phyloP scores from a whole-genome alignment of 176 grass and related monocot species.

The Rhynchospora breviuscula region DNA sequence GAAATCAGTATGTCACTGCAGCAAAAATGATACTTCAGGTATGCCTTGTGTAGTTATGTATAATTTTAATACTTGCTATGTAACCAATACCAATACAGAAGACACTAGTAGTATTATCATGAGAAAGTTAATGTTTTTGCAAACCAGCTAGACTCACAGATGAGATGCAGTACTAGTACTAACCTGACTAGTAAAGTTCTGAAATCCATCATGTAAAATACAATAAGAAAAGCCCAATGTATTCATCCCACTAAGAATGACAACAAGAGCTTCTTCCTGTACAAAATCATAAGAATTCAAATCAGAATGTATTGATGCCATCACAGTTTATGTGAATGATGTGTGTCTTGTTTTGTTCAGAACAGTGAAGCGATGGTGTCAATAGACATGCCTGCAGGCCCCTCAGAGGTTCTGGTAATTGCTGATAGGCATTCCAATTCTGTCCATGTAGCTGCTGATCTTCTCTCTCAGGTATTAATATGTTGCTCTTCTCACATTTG shows the following conservation, averaged over 20 bases:
- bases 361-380: conserved; percentile 99
- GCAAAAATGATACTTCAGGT: conserved; percentile 99
- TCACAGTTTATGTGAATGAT: neutral
- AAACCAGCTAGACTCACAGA: neutral
- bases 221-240: neutral
- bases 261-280: neutral
- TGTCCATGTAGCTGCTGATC: conserved; percentile 87
- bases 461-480: conserved; percentile 80
- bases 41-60: conserved; percentile 6
- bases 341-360: conserved; percentile 40
- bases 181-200: neutral
- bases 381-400: conserved; percentile 94
- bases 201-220: conserved; percentile 3
- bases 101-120: neutral
- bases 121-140: neutral
- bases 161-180: neutral
- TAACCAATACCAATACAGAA: neutral
- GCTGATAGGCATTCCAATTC: conserved; percentile 77
- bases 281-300: neutral
- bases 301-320: neutral
- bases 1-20: conserved; percentile 98
- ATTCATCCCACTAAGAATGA: conserved; percentile 13
- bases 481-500: conserved; percentile 8
- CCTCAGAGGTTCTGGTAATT: conserved; percentile 93
- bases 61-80: conserved; percentile 1